phyloP scores from a whole-genome alignment of 495 filamentous ascomycete species.

The Trichoderma erinaceum region DNA sequence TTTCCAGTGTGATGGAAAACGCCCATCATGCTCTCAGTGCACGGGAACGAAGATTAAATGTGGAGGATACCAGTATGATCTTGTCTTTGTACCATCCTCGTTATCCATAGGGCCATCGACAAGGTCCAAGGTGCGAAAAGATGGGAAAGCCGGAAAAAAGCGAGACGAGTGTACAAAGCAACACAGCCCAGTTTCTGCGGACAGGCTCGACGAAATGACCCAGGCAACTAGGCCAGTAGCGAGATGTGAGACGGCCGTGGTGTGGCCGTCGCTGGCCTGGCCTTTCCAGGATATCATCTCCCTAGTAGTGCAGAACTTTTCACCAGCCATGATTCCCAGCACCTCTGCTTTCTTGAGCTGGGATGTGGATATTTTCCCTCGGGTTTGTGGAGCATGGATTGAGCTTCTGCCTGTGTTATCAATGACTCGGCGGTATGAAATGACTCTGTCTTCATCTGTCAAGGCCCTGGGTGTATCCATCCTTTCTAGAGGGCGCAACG shows the following conservation, averaged over 20 bases:
- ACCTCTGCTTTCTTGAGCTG: background rate
- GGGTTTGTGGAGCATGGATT: conserved; percentile 37
- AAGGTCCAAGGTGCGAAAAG: background rate
- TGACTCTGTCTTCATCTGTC: conserved; percentile 25
- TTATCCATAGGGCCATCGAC: background rate
- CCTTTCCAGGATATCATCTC: conserved; percentile 15
- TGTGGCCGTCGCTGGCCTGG: conserved; percentile 9
- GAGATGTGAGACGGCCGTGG: background rate
- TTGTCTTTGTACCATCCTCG: conserved; percentile 1
- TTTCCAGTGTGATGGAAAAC: conserved; percentile 10
- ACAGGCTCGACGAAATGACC: background rate
- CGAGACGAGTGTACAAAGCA: background rate
- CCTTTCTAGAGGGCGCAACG: conserved; percentile 18
- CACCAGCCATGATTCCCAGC: background rate
- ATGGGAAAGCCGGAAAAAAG: background rate
- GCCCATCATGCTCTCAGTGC: conserved; percentile 9
- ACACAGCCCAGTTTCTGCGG: background rate
- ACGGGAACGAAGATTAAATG: background rate
- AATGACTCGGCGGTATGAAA: conserved; percentile 4
- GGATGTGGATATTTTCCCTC: conserved; percentile 18
- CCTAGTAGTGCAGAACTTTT: conserved; percentile 13
- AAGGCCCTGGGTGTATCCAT: conserved; percentile 29
- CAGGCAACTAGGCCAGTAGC: background rate
- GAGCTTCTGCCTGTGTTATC: conserved; percentile 31
- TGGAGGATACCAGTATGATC: conserved; percentile 13